These are phyloP conservation scores for Gonium pectorale DNA, from an alignment of 139 green algal genomes.

Conservation along the genomic window DNA sequence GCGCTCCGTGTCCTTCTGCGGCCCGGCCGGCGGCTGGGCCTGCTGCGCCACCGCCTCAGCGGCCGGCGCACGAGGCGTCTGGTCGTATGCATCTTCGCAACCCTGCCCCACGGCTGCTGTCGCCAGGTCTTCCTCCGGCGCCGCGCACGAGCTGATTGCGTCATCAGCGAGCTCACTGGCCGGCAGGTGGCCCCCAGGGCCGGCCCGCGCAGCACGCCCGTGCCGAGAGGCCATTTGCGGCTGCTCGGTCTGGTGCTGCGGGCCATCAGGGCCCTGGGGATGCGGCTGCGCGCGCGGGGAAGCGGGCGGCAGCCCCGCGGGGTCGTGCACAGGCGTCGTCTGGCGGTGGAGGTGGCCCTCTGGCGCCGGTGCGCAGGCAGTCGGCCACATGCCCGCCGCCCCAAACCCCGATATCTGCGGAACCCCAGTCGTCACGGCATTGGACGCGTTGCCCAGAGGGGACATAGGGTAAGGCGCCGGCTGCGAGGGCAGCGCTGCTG, in stretches of 20 bases:
- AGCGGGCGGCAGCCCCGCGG: no score
- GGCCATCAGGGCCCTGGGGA: no score
- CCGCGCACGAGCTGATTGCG: slow-evolving; percentile 17
- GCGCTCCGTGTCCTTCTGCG: not conserved
- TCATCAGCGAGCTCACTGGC: not conserved
- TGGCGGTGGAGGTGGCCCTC: no score
- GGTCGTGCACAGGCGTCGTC: no score
- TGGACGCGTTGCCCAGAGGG: not conserved
- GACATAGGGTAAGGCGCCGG: not conserved
- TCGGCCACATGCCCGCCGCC: no score
- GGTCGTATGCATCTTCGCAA: no score
- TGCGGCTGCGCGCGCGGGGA: no score
- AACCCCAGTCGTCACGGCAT: not conserved
- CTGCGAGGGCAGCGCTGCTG: not conserved
- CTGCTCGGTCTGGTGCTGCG: not conserved
- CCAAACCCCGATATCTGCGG: no score
- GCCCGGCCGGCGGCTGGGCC: not conserved
- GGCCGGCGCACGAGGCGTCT: not conserved
- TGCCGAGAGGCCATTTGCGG: not conserved
- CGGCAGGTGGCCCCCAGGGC: not conserved
- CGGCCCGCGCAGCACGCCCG: not conserved
- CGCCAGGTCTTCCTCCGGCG: not conserved
- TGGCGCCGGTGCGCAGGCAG: no score
- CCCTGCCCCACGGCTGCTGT: no score
- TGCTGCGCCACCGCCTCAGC: not conserved